Evolutionary conservation across 345 rosid species (phyloP), one percentile per base, ranked within the genome.

Genomic region (Viola odorata): DNA sequence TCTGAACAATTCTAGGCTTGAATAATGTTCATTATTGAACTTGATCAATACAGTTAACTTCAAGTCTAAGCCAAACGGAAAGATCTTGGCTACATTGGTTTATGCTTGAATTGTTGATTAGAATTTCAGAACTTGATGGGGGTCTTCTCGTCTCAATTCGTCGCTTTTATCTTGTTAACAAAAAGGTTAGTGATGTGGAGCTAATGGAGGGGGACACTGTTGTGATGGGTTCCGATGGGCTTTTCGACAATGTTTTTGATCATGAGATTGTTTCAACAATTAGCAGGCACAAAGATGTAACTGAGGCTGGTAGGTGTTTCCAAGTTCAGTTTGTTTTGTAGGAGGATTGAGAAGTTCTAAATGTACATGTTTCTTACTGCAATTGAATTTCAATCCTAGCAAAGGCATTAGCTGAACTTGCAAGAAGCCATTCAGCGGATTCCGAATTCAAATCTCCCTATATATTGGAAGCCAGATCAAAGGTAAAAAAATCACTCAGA

Each of bases 141-240:
- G 36, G 41, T 49, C 41, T 7, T 38, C 32, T 64, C 47, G 23
- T 57, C 36, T 15, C 50, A n/a, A 44, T 57, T 59, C 50, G 41
- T 39, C 59, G 52, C 41, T 57, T 45, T 45, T 12, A n/a, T 68
- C 60, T 77, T 12, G 47, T 51, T 38, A 5, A 37, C 36, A 5
- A 65, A 75, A 58, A 91, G 96, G 82, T 92, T 61, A 82, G 82
- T 74, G 75, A 65, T 50, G 69, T 87, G 68, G 85, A 84, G 64
- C 55, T 87, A 60, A 58, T 57, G 59, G 86, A 85, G 61, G 85
- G 91, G 65, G 96, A 89, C 58, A 73, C 67, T 53, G 62, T 87
- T 7, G 85, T 92, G 63, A 84, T 91, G 92, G 95, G 96, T 37
- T 85, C 96, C 1, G 95, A 87, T 65, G 98, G 98, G 16, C 94